phyloP scores from a whole-genome alignment of 2,329 filamentous ascomycete genomes.

The Immersiporthe knoxdaviesiana region DNA sequence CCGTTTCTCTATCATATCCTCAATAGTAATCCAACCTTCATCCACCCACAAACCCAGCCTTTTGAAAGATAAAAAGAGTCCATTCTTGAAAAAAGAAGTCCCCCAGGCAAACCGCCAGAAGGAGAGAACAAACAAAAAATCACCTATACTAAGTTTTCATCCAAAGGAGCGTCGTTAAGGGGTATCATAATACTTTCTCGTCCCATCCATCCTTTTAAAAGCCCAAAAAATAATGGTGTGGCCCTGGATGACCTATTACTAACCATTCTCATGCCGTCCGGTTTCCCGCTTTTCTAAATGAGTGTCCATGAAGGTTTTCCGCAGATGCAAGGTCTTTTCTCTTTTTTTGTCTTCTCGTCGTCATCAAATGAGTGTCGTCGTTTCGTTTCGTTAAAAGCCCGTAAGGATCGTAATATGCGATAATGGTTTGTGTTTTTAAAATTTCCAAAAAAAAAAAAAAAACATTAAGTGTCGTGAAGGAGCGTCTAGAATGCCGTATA shows the following conservation, averaged over 20 bases:
- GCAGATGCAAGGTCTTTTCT: neutral
- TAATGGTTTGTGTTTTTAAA: neutral
- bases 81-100: too few species aligned
- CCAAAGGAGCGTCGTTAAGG: conserved; percentile 14
- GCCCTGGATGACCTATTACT: neutral
- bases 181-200: neutral
- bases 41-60: too few species aligned
- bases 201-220: neutral
- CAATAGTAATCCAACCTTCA: too few species aligned
- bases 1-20: too few species aligned
- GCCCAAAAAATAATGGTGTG: neutral
- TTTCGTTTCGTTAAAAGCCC: neutral
- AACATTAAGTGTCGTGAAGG: conserved; percentile 25
- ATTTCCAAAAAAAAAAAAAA: too few species aligned
- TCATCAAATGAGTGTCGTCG: neutral
- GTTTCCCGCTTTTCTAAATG: conserved; percentile 17
- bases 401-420: conserved; percentile 5
- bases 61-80: too few species aligned
- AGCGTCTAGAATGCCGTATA: conserved; percentile 14
- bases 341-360: neutral
- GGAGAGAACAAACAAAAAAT: neutral
- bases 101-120: neutral
- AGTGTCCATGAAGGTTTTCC: conserved; percentile 15
- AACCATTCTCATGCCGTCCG: neutral
- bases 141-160: neutral